Base-by-base conservation (phyloP, 1,284 basidiomycete genomes). In the Irpex sp. region DNA sequence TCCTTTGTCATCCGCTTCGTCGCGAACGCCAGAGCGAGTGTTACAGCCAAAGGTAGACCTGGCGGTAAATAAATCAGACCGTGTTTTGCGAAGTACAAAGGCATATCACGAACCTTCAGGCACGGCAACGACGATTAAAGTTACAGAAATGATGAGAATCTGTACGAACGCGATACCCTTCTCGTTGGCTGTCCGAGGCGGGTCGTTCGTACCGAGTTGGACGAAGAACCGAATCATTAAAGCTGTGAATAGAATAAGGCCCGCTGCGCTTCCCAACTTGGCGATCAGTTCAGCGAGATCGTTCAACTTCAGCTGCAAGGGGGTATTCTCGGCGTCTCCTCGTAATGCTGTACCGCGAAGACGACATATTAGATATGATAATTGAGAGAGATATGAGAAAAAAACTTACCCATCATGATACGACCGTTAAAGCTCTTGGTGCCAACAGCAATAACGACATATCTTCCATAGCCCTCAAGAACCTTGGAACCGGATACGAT, bases 171-270 rank as follows among this genome's bases (percentile, higher is more conserved):
- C 84, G 68, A 97, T 89, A 49, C 94, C 97, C 71, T 97, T 97
- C 74, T 93, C 79, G 71, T 86, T 90, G 11, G 93, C 74, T 0
- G 87, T 87, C 60, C 92, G 88, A 63, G 62, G 21, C 9, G 89
- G 89, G 37, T 82, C 74, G 55, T 75, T 72, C 0, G 77, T 84
- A 11, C 86, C 88, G 63, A 97, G 83, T 71, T 95, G 87, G 7
- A 97, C 93, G 69, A 97, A 95, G 80, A 95, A 98, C 55, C 94
- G 85, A 71, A 98, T 98, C 88, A 98, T 92, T 62, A 99, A 84
- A 1, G 92, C 86, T 13, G 72, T 65, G 77, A 99, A 98, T 49
- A 99, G 84, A 17, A 93, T 64, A 13, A 92, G 80, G 77, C 97
- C 97, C 21, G 94, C 93, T 15, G 81, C 77, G 58, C 88, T 88